Conservation (phyloP, 495 filamentous ascomycete genomes). For the Penicillium canariense region DNA sequence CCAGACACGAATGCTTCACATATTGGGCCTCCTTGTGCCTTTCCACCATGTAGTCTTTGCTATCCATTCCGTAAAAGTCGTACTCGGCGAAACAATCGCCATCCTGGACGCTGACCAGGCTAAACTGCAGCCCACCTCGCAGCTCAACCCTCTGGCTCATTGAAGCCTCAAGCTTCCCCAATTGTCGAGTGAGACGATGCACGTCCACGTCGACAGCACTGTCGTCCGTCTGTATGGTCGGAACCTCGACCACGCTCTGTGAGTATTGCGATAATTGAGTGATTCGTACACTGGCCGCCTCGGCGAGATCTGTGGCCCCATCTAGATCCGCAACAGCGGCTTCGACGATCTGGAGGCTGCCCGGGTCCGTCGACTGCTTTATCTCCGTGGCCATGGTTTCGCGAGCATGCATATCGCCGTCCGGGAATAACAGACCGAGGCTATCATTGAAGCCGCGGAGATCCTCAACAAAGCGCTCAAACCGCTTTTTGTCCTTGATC, state of each 20-base stretch:
- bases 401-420: background rate
- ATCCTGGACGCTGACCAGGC: background rate
- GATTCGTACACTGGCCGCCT: constrained; percentile 1
- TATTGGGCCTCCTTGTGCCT: background rate
- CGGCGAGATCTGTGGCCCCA: background rate
- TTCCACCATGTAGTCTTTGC: background rate
- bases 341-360: background rate
- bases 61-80: background rate
- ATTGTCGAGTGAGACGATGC: background rate
- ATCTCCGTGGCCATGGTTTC: background rate
- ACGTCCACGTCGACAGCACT: background rate
- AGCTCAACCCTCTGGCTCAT: constrained; percentile 6
- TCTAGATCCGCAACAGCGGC: background rate
- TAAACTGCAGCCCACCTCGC: background rate
- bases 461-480: constrained; percentile 5
- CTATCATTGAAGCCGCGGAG: constrained; percentile 12
- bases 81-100: background rate
- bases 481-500: constrained; percentile 12
- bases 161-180: background rate
- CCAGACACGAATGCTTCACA: background rate
- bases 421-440: constrained; percentile 1
- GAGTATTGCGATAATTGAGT: constrained; percentile 1
- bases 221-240: background rate
- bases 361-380: background rate
- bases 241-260: background rate